Conservation (phyloP, 2,329 filamentous ascomycete species). For the Acarospora socialis region DNA sequence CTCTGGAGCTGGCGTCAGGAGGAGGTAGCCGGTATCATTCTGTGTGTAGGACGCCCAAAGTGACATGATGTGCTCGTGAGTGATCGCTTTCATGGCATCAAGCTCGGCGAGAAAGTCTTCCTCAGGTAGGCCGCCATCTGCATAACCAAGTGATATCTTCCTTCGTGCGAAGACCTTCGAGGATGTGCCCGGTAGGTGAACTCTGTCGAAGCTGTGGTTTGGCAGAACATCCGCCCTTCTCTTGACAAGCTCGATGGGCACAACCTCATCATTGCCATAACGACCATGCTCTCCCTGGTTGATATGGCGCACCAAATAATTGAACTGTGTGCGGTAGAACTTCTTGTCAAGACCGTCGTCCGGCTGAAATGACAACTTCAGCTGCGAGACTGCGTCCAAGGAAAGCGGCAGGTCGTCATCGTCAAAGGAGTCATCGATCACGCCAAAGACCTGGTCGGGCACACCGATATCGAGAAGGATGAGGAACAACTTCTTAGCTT, state of each 20-base stretch:
- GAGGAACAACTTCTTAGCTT: slow-evolving; percentile 43
- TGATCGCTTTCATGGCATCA: slow-evolving; percentile 22
- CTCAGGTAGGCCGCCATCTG: slow-evolving; percentile 27
- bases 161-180: slow-evolving; percentile 13
- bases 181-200: too few species aligned
- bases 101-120: slow-evolving; percentile 23
- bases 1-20: slow-evolving; percentile 29
- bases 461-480: slow-evolving; percentile 44
- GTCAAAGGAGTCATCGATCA: slow-evolving; percentile 47
- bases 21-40: slow-evolving; percentile 28
- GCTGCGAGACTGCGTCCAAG: slow-evolving; percentile 36
- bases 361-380: slow-evolving; percentile 37
- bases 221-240: slow-evolving; percentile 26
- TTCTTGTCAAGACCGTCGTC: slow-evolving; percentile 38
- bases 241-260: slow-evolving; percentile 42
- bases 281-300: slow-evolving; percentile 41
- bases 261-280: slow-evolving; percentile 44
- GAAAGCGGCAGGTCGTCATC: slow-evolving; percentile 47
- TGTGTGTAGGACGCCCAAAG: slow-evolving; percentile 31
- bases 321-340: slow-evolving; percentile 47
- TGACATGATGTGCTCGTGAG: slow-evolving; percentile 31
- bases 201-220: slow-evolving; percentile 1
- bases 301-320: slow-evolving; percentile 42
- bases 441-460: slow-evolving; percentile 48
- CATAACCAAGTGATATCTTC: slow-evolving; percentile 8